Conservation (phyloP, 805 yeast genomes). For the Zygoascus ofunaensis region DNA sequence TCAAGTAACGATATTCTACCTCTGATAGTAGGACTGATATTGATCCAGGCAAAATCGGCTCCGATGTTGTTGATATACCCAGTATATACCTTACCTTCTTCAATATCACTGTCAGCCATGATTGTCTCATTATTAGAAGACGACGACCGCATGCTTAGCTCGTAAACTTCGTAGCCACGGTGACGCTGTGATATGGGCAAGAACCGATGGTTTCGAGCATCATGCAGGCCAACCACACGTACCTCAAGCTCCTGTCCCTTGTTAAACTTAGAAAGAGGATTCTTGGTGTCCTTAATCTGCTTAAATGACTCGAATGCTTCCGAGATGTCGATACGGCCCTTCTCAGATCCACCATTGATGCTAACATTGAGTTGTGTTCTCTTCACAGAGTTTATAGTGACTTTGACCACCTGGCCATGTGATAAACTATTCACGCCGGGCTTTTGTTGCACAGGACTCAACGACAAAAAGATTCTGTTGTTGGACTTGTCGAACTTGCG, state of each 20-base stretch:
- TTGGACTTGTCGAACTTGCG: conserved; percentile 59
- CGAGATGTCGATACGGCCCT: conserved; percentile 71
- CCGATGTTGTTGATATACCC: conserved; percentile 61
- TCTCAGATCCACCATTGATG: conserved; percentile 59
- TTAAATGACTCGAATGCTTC: conserved; percentile 49
- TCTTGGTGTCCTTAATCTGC: conserved; percentile 47
- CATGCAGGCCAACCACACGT: conserved; percentile 68
- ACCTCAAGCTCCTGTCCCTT: conserved; percentile 52
- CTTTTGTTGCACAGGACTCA: conserved; percentile 42
- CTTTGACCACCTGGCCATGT: conserved; percentile 56
- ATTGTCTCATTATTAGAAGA: conserved; percentile 31
- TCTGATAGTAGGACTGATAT: conserved; percentile 55
- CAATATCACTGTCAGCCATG: conserved; percentile 35
- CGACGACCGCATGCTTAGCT: conserved; percentile 41
- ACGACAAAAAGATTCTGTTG: conserved; percentile 59
- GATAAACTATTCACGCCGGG: conserved; percentile 52
- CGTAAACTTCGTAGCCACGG: conserved; percentile 50
- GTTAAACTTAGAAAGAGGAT: conserved; percentile 50
- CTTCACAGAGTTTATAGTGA: conserved; percentile 51
- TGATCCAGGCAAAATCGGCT: conserved; percentile 56
- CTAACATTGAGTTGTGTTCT: conserved; percentile 66
- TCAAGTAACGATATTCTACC: conserved; percentile 63
- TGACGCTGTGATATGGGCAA: conserved; percentile 54
- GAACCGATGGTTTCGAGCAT: conserved; percentile 57
- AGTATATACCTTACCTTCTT: conserved; percentile 41